Conservation (phyloP, 352 stramenopile species). For the Phytopythium helicoides region DNA sequence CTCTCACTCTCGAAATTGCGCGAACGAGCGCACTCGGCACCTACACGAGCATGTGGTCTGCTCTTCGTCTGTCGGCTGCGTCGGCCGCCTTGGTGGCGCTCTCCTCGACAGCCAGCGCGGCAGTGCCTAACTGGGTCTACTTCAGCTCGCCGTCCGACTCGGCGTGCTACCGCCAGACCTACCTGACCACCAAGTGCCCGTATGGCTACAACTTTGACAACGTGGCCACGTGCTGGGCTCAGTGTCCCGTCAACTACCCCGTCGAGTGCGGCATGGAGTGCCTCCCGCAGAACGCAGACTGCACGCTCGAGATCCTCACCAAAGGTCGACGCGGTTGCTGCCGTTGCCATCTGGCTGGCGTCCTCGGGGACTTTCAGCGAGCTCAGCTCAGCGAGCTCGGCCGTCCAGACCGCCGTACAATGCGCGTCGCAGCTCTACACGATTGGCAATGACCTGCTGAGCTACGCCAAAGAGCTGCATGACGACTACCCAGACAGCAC, state of each 20-base stretch:
- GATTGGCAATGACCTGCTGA: constrained; percentile 38
- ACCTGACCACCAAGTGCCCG: constrained; percentile 30
- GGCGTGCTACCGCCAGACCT: constrained; percentile 54
- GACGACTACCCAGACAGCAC: constrained; percentile 35
- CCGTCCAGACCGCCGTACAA: constrained; percentile 38
- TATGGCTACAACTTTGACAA: constrained; percentile 50
- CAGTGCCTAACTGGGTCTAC: constrained; percentile 35
- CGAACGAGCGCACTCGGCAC: too few species aligned
- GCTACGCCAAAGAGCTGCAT: constrained; percentile 38
- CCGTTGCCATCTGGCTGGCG: constrained; percentile 47
- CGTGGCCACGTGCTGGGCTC: constrained; percentile 51
- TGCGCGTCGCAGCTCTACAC: constrained; percentile 53
- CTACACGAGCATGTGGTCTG: too few species aligned
- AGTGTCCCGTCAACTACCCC: constrained; percentile 72
- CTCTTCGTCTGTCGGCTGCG: too few species aligned
- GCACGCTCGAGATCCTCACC: constrained; percentile 38
- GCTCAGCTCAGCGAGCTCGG: constrained; percentile 33
- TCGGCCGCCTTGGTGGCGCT: too few species aligned
- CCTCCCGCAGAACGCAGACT: constrained; percentile 68
- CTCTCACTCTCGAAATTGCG: too few species aligned
- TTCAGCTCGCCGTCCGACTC: constrained; percentile 19
- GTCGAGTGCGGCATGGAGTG: constrained; percentile 71
- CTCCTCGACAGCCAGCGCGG: background rate
- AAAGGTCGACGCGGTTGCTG: constrained; percentile 51
- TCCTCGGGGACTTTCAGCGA: constrained; percentile 53